phyloP scores from a whole-genome alignment of 441 rosid species.

The Manihot esculenta region DNA sequence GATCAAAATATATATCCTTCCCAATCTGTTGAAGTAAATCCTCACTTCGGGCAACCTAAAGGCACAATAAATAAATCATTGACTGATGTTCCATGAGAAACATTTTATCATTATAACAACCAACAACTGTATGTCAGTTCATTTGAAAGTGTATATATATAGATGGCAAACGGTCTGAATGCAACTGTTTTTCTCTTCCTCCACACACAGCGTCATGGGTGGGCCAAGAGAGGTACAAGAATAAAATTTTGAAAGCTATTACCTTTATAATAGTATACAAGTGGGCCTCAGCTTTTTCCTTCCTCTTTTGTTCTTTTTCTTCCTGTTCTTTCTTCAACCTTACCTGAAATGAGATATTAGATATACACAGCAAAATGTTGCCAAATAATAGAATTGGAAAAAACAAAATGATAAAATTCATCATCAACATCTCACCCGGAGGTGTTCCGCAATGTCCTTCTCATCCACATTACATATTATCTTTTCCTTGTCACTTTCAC shows the following conservation, averaged over 20 bases:
- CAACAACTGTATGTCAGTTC: background rate
- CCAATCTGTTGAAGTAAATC: constrained; percentile 87
- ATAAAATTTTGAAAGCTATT: background rate
- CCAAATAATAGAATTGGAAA: background rate
- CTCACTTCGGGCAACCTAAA: constrained; percentile 81
- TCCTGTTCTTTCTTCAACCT: constrained; percentile 93
- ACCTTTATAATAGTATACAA: constrained; percentile 91
- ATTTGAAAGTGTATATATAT: background rate
- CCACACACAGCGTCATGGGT: too few species aligned
- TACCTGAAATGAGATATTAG: constrained; percentile 41
- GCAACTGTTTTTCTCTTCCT: background rate
- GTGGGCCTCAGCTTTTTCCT: constrained; percentile 86
- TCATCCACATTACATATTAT: constrained; percentile 93
- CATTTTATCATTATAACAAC: background rate
- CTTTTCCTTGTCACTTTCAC: constrained; percentile 90
- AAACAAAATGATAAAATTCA: background rate
- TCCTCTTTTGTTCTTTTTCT: constrained; percentile 81
- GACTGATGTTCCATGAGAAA: constrained; percentile 11
- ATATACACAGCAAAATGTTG: background rate
- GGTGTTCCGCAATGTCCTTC: constrained; percentile 95
- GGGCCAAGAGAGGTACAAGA: background rate
- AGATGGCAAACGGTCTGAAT: background rate
- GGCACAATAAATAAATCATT: constrained; percentile 16
- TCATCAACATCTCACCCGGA: constrained; percentile 55
- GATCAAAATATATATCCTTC: constrained; percentile 81